Evolutionary conservation across 129 eudicot genomes (phyloP), one percentile per base, ranked within the genome.

Genomic region (Chrysanthemum seticuspe): DNA sequence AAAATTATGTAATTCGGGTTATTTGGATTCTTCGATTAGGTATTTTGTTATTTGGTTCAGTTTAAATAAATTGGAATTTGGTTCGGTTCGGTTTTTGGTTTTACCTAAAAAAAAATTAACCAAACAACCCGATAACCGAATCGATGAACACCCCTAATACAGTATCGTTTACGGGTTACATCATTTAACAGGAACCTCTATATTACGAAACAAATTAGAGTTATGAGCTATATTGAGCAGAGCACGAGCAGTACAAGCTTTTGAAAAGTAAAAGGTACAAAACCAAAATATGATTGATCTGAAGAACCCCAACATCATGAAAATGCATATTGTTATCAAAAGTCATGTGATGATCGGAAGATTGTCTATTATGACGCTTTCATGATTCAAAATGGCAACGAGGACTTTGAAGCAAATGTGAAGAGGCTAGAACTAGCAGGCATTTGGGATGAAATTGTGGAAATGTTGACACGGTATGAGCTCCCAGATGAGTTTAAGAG

Each of bases 401-500:
- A 71, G 6, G 98, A 94, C 78, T 94, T 94, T 69, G 15, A 84
- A 0, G 95, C 85, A 27, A 94, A 94, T 62, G 84, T 94, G 40
- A 83, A 69, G 29, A 84, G 98, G 80, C 78, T 85, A 6, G 97
- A 94, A 78, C 87, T 94, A 54, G 87, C 97, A 0, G 98, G 97
- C 4, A 94, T 87, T 59, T 90, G 96, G 97, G 97, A 94, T 40
- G 96, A 90, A 81, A 90, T 90, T 21, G 79, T 90, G 7, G 98
- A 94, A 61, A 88, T 90, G 93, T 61, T 94, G 77, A 90, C 85
- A 77, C 80, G 97, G n/a, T 65, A 83, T 49, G 98, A 90, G 68
- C 95, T 94, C 21, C 97, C 97, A 1, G 97, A 94, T 56, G 91
- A 83, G 72, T 92, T 92, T 40, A 96, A 89, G 85, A 85, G 84